phyloP scores from a whole-genome alignment of 305 asterid species.

The Solanum hybrid region DNA sequence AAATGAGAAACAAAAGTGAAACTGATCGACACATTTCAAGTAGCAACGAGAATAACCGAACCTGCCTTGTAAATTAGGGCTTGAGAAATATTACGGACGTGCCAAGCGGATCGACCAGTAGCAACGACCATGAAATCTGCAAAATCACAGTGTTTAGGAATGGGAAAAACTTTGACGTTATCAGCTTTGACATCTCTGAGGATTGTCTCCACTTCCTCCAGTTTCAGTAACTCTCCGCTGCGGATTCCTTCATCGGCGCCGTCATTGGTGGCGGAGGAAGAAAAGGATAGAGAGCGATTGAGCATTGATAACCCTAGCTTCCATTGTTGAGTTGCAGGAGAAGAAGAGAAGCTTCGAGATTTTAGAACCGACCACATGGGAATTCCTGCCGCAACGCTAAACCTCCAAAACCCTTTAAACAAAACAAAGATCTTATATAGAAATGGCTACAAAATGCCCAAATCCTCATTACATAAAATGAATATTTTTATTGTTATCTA shows the following conservation, averaged over 20 bases:
- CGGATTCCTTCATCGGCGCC: background rate
- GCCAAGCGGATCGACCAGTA: constrained; percentile 94
- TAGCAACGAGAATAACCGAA: constrained; percentile 2
- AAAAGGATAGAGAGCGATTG: constrained; percentile 26
- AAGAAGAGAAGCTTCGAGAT: constrained; percentile 26
- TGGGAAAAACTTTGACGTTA: constrained; percentile 50
- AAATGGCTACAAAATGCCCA: too few relatives aligned
- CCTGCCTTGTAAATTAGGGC: constrained; percentile 68
- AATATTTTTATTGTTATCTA: too few relatives aligned
- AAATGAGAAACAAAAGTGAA: background rate
- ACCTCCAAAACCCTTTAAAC: background rate
- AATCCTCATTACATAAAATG: too few relatives aligned
- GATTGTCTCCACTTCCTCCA: constrained; percentile 72
- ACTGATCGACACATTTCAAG: background rate
- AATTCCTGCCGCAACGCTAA: background rate
- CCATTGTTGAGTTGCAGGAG: constrained; percentile 19
- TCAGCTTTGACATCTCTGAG: constrained; percentile 81
- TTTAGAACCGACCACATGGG: constrained; percentile 51
- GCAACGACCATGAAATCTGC: constrained; percentile 83
- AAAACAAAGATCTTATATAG: background rate
- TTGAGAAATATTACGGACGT: constrained; percentile 89
- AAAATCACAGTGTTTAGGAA: constrained; percentile 56
- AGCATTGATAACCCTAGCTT: constrained; percentile 9
- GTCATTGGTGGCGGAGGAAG: constrained; percentile 17
- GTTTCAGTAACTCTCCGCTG: constrained; percentile 43